Percentiles rank a stretch among this genome's conserved stretches.
Conservation (phyloP, 495 filamentous ascomycete genomes). For the Talaromyces thailandensis region DNA sequence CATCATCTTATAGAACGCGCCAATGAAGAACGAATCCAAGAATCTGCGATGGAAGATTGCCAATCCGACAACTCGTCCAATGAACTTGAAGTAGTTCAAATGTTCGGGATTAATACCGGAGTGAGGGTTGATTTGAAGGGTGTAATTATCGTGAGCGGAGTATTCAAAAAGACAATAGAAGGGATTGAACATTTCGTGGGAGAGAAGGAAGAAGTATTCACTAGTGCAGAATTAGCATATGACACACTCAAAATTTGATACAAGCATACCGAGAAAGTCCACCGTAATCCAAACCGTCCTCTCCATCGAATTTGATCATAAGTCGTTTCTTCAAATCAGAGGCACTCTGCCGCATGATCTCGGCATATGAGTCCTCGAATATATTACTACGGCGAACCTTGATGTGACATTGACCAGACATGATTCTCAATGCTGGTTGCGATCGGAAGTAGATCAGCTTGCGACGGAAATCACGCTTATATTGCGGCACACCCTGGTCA, state of each 20-base stretch:
- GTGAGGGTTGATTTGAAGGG: slow-evolving; percentile 98
- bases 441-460: slow-evolving; percentile 99
- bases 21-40: slow-evolving; percentile 98
- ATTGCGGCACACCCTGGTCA: slow-evolving; percentile 97
- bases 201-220: slow-evolving; percentile 99
- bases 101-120: slow-evolving; percentile 99
- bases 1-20: slow-evolving; percentile 99
- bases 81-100: slow-evolving; percentile 99
- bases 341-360: slow-evolving; percentile 96
- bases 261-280: slow-evolving; percentile 70
- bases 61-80: slow-evolving; percentile 92
- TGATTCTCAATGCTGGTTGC: slow-evolving; percentile 89
- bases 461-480: slow-evolving; percentile 96
- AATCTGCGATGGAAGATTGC: slow-evolving; percentile 98
- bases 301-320: slow-evolving; percentile 99
- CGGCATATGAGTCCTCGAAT: slow-evolving; percentile 96
- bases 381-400: slow-evolving; percentile 95
- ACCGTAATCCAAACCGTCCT: slow-evolving; percentile 96
- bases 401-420: slow-evolving; percentile 94
- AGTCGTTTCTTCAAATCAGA: slow-evolving; percentile 93
- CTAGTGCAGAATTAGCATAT: slow-evolving; percentile 34
- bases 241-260: neutral
- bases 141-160: slow-evolving; percentile 99
- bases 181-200: slow-evolving; percentile 99
- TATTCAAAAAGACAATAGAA: slow-evolving; percentile 99